These are phyloP conservation scores for Ophiocordyceps camponoti-rufipedis DNA, from an alignment of 2,329 filamentous ascomycete genomes.

Conservation along the genomic window DNA sequence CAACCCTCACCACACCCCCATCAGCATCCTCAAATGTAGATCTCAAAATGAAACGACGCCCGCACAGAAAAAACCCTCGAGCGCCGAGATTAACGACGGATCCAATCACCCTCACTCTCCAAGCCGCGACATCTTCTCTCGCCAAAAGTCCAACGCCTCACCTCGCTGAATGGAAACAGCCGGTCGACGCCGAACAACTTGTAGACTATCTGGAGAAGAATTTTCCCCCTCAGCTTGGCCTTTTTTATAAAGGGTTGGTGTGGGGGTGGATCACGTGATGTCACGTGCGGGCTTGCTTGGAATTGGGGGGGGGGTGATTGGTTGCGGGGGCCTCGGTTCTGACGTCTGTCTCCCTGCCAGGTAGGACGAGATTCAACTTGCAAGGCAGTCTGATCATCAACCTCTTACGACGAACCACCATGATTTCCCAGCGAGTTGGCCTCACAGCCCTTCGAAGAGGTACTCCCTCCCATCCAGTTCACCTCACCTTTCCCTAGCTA, in stretches of 20 bases:
- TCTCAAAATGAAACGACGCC: slow-evolving; percentile 39
- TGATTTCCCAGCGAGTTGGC: slow-evolving; percentile 40
- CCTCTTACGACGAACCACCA: slow-evolving; percentile 10
- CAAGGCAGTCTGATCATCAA: no score
- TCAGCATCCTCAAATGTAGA: slow-evolving; percentile 23
- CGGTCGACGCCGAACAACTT: no score
- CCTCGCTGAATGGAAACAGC: no score
- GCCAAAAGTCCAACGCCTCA: no score
- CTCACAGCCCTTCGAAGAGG: slow-evolving; percentile 40
- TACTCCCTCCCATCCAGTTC: slow-evolving; percentile 8
- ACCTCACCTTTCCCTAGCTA: not conserved
- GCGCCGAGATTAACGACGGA: slow-evolving; percentile 41
- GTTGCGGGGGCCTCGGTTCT: no score
- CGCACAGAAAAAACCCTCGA: slow-evolving; percentile 24
- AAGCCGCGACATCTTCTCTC: slow-evolving; percentile 11
- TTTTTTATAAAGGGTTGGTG: no score
- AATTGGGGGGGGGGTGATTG: no score
- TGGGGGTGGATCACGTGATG: no score
- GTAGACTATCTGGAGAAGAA: slow-evolving; percentile 22
- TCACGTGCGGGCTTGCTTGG: no score
- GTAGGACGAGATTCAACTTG: no score
- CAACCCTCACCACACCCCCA: not conserved
- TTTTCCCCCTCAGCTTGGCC: no score
- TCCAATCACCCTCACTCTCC: slow-evolving; percentile 29
- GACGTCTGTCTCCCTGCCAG: no score